phyloP scores from a whole-genome alignment of 345 rosid species.

The Acer saccharum region DNA sequence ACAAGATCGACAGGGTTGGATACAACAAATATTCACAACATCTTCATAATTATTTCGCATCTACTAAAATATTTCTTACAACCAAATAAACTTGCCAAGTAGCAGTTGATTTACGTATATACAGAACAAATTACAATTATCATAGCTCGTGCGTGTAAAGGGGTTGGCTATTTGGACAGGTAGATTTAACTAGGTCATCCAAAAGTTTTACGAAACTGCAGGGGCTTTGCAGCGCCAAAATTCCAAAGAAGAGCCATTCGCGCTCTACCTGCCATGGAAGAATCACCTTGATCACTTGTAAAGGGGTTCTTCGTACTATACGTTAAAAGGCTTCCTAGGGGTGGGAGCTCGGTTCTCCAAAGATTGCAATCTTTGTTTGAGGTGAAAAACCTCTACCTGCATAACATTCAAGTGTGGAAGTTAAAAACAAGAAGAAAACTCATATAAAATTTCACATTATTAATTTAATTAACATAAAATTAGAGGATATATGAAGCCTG shows the following conservation, averaged over 20 bases:
- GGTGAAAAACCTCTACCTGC: slow-evolving; percentile 97
- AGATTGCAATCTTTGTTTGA: slow-evolving; percentile 89
- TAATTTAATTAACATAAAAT: background rate
- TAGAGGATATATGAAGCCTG: background rate
- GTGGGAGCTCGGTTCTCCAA: slow-evolving; percentile 80
- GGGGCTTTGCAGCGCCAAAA: background rate
- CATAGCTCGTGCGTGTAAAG: background rate
- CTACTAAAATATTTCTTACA: background rate
- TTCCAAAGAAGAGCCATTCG: background rate
- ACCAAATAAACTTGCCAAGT: no score
- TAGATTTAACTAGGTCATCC: background rate
- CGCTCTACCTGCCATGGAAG: background rate
- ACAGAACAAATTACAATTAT: background rate
- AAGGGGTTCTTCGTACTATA: slow-evolving; percentile 27
- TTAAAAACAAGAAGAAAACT: background rate
- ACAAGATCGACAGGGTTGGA: background rate
- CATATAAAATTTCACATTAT: background rate
- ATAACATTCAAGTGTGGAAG: slow-evolving; percentile 4
- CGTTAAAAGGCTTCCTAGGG: slow-evolving; percentile 76
- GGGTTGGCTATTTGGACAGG: background rate
- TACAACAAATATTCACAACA: background rate
- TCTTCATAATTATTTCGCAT: no score
- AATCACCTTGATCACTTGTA: background rate
- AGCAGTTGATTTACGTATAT: background rate
- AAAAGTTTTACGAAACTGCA: background rate